A percentile compares a stretch with the other conserved stretches of the same genome.
phyloP scores from a whole-genome alignment of 345 rosid genomes.

The Salix viminalis region DNA sequence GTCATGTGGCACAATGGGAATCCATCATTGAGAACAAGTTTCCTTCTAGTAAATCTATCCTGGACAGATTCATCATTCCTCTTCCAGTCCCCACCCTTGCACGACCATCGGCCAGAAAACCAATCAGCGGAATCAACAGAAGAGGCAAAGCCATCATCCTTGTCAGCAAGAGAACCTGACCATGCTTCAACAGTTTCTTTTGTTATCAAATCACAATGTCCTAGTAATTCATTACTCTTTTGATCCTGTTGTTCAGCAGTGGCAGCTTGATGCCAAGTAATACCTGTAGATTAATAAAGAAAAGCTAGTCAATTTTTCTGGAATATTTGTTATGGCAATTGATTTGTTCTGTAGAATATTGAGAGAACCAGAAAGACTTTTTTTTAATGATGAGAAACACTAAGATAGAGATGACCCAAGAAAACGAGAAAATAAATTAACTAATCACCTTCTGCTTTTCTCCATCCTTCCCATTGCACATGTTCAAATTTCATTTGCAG shows the following conservation, averaged over 20 bases:
- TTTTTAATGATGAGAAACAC: neutral
- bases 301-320: neutral
- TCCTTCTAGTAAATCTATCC: constrained; percentile 61
- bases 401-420: constrained; percentile 5
- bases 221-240: constrained; percentile 34
- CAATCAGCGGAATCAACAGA: constrained; percentile 51
- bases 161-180: constrained; percentile 30
- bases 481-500: constrained; percentile 59
- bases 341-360: neutral
- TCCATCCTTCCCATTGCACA: constrained; percentile 44
- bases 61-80: constrained; percentile 71
- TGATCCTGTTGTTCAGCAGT: constrained; percentile 30
- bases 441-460: constrained; percentile 52
- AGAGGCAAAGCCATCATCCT: constrained; percentile 35
- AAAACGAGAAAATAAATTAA: constrained; percentile 1
- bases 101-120: constrained; percentile 77
- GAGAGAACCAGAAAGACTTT: neutral
- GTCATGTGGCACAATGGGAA: constrained; percentile 92
- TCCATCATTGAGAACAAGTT: constrained; percentile 85
- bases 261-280: constrained; percentile 37
- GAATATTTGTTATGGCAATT: neutral
- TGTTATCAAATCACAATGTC: constrained; percentile 30
- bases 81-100: constrained; percentile 99
- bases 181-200: constrained; percentile 38
- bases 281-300: constrained; percentile 37